Conservation (phyloP, 2,329 filamentous ascomycete genomes). For the Colletotrichum costaricense region DNA sequence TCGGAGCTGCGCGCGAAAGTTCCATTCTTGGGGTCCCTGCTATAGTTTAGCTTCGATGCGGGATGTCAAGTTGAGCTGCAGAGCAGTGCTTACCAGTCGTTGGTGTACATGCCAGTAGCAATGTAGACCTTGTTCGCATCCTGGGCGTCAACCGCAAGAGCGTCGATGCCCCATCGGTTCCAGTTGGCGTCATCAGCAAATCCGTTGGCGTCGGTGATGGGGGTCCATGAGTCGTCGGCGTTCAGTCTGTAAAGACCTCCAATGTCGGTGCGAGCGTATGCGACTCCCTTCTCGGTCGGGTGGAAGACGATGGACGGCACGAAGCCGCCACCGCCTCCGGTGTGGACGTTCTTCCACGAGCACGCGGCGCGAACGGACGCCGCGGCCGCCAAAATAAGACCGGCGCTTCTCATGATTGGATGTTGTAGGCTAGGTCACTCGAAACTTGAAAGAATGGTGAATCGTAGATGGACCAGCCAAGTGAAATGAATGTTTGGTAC, state of each 20-base stretch:
- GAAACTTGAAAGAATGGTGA: conserved; percentile 5
- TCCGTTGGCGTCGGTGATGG: conserved; percentile 57
- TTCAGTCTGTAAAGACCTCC: conserved; percentile 68
- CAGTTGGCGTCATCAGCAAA: conserved; percentile 56
- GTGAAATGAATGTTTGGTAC: conserved; percentile 7
- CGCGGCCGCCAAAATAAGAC: conserved; percentile 36
- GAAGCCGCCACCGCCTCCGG: conserved; percentile 69
- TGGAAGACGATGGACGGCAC: conserved; percentile 69
- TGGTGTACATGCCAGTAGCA: conserved; percentile 70
- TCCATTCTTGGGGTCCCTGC: conserved; percentile 64
- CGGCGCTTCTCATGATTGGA: conserved; percentile 22
- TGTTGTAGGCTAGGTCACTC: neutral
- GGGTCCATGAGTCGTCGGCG: conserved; percentile 64
- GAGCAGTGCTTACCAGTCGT: conserved; percentile 54
- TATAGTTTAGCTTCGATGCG: neutral
- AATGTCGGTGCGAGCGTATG: conserved; percentile 68
- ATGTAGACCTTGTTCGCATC: conserved; percentile 64
- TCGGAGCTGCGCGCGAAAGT: conserved; percentile 66
- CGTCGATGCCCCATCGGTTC: conserved; percentile 68
- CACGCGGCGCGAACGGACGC: conserved; percentile 46
- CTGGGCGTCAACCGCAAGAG: conserved; percentile 65
- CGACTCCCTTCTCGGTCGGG: conserved; percentile 59
- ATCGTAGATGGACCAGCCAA: conserved; percentile 14
- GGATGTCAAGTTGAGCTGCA: too few species aligned
- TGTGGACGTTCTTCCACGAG: conserved; percentile 61